Percentiles rank a stretch among this genome's conserved stretches.
phyloP scores from a whole-genome alignment of 2,329 filamentous ascomycete genomes.

The Alternaria sp. region DNA sequence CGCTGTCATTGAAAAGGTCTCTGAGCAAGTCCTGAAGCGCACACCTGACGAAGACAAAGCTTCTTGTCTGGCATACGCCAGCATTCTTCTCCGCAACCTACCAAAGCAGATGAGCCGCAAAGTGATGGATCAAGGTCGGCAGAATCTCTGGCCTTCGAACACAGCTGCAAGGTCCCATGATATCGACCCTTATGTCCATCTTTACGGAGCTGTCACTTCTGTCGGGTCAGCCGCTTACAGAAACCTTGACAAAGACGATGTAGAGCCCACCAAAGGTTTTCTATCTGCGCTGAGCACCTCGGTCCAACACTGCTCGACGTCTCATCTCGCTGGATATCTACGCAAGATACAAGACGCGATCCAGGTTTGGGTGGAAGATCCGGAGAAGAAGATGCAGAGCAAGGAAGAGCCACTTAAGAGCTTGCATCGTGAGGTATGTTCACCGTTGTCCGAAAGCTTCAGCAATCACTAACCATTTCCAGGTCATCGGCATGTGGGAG shows the following conservation, averaged over 20 bases:
- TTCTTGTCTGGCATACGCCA: slow-evolving; percentile 36
- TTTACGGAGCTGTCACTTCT: slow-evolving; percentile 67
- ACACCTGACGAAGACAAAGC: slow-evolving; percentile 25
- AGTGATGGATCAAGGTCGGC: slow-evolving; percentile 66
- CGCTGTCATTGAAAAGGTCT: slow-evolving; percentile 73
- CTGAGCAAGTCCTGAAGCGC: slow-evolving; percentile 50
- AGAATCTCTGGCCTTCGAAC: slow-evolving; percentile 69
- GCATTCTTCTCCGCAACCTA: slow-evolving; percentile 45
- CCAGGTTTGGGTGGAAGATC: slow-evolving; percentile 68
- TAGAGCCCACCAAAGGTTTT: slow-evolving; percentile 53
- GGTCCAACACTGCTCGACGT: slow-evolving; percentile 46
- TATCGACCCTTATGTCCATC: slow-evolving; percentile 67
- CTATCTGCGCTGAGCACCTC: slow-evolving; percentile 59
- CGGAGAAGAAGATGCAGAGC: slow-evolving; percentile 39
- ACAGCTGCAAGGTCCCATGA: slow-evolving; percentile 42
- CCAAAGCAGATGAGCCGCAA: slow-evolving; percentile 52
- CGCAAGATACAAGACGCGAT: slow-evolving; percentile 68
- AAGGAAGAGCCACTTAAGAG: slow-evolving; percentile 24
- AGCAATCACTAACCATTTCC: slow-evolving; percentile 4
- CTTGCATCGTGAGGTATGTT: slow-evolving; percentile 34
- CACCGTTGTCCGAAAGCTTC: background rate
- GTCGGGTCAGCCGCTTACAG: slow-evolving; percentile 64
- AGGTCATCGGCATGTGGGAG: slow-evolving; percentile 51
- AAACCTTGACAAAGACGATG: slow-evolving; percentile 48
- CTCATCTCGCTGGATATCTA: slow-evolving; percentile 63